A percentile compares a stretch with the other conserved stretches of the same genome.
These are phyloP conservation scores for Elaeis oleifera DNA, from an alignment of 202 grass and related monocot genomes.

Conservation along the genomic window DNA sequence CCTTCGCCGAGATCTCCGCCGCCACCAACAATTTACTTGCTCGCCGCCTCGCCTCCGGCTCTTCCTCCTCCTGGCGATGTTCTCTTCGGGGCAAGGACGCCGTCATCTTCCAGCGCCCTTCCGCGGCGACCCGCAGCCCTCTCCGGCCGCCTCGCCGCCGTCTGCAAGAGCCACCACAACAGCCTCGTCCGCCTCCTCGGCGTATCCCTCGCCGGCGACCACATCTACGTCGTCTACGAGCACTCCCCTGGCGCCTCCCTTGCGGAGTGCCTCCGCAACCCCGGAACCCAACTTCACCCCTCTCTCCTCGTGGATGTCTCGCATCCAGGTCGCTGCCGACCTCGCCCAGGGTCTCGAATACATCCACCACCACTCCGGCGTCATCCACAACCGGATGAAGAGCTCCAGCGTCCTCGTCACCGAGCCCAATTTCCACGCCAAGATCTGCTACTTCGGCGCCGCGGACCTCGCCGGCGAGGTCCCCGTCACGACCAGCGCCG, in stretches of 20 bases:
- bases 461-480: slow-evolving; percentile 23
- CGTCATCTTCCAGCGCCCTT: slow-evolving; percentile 44
- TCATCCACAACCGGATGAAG: slow-evolving; percentile 41
- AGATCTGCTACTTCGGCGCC: slow-evolving; percentile 56
- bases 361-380: slow-evolving; percentile 50
- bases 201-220: slow-evolving; percentile 43
- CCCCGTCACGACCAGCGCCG: background rate
- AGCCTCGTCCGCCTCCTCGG: slow-evolving; percentile 53
- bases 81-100: slow-evolving; percentile 38
- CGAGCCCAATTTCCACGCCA: slow-evolving; percentile 46
- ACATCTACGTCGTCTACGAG: slow-evolving; percentile 69
- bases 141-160: slow-evolving; percentile 30
- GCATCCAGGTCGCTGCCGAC: slow-evolving; percentile 49
- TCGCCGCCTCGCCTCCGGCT: slow-evolving; percentile 16
- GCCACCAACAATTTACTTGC: slow-evolving; percentile 70
- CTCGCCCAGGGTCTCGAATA: slow-evolving; percentile 63
- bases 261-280: slow-evolving; percentile 40
- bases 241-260: slow-evolving; percentile 33
- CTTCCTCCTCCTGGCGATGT: slow-evolving; percentile 45
- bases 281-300: slow-evolving; percentile 42
- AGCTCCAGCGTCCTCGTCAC: slow-evolving; percentile 40
- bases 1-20: slow-evolving; percentile 45
- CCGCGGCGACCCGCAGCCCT: background rate
- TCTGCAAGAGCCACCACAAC: slow-evolving; percentile 48
- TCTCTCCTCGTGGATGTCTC: slow-evolving; percentile 48